Evolutionary conservation across 2,329 filamentous ascomycete species (phyloP).

Genomic region (Raffaelea ambrosiae): DNA sequence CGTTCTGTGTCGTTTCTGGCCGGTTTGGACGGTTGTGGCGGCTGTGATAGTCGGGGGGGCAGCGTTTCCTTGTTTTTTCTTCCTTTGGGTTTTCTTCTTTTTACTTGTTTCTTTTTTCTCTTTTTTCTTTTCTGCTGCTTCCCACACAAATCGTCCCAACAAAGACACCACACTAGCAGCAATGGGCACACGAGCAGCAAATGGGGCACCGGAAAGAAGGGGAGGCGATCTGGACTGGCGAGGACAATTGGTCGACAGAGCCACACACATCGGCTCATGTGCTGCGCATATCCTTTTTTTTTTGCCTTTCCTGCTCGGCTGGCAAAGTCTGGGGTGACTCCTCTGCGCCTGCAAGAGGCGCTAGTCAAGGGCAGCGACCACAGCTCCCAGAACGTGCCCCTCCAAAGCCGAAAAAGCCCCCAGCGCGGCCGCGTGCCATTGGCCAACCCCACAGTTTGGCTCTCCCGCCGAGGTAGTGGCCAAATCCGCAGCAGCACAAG

Average conservation of each 20-base stretch:
- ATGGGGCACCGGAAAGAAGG: neutral
- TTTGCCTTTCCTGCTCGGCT: neutral
- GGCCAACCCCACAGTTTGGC: constrained; percentile 11
- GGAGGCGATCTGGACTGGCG: neutral
- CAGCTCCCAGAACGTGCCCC: constrained; percentile 1
- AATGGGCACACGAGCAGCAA: neutral
- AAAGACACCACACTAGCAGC: too few species aligned
- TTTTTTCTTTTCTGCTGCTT: too few species aligned
- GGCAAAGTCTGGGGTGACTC: constrained; percentile 5
- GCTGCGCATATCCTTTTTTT: too few species aligned
- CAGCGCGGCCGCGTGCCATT: constrained; percentile 5
- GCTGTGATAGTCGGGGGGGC: too few species aligned
- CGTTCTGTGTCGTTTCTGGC: too few species aligned
- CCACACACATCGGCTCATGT: constrained; percentile 1
- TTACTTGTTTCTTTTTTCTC: too few species aligned
- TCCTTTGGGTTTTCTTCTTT: too few species aligned
- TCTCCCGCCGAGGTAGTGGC: constrained; percentile 1
- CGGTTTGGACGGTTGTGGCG: too few species aligned
- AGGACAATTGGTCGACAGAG: neutral
- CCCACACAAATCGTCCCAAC: too few species aligned
- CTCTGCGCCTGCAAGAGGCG: neutral
- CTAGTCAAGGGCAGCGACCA: neutral
- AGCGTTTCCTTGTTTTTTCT: neutral
- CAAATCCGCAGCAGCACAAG: too few species aligned
- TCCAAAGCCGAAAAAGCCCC: constrained; percentile 4